Evolutionary conservation across 2,329 filamentous ascomycete species (phyloP), one percentile per base, ranked within the genome.

Genomic region (Nectriaceae sp.): DNA sequence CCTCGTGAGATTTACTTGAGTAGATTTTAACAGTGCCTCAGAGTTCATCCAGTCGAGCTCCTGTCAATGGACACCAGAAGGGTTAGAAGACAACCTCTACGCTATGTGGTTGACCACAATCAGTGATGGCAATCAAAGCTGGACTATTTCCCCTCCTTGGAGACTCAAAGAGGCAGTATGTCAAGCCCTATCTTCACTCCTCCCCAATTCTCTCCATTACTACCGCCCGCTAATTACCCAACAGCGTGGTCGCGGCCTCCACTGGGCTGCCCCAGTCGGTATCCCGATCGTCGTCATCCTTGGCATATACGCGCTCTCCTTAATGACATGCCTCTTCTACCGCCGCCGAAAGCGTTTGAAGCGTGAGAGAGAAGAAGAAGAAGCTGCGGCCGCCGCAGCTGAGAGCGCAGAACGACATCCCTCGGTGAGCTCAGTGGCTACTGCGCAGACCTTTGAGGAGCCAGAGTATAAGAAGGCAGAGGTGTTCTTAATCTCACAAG

Each of bases 131-230:
- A 58, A 60, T 10, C 29, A 55, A 20, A 63, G 56, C 29, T 69
- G 65, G 62, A 62, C 63, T 2, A 50, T 63, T 5, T 69, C 67
- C 13, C 66, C 64, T 8, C 61, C 63, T 2, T 69, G 66, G 66
- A 63, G 47, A n/a, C 50, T 61, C 13, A 61, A 57, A 42, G 53
- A 60, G 42, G 44, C 50, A 31, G 60, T 64, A 31, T 31, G 26
- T 31, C 26, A 44, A 54, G 55, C 16, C 26, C 40, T 19, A 29
- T 36, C 37, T 3, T 18, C 10, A 10, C 15, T 8, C n/a, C 5
- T 26, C 20, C 10, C n/a, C 21, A 36, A 21, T 11, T 18, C 21
- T 11, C 19, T 8, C 33, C 18, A 18, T 38, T 22, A 37, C 35
- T 15, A 20, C 37, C 6, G 4, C 19, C 11, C 31, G 26, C 26